These are phyloP conservation scores for Colletotrichum musicola DNA, from an alignment of 2,329 filamentous ascomycete species.

Conservation along the genomic window DNA sequence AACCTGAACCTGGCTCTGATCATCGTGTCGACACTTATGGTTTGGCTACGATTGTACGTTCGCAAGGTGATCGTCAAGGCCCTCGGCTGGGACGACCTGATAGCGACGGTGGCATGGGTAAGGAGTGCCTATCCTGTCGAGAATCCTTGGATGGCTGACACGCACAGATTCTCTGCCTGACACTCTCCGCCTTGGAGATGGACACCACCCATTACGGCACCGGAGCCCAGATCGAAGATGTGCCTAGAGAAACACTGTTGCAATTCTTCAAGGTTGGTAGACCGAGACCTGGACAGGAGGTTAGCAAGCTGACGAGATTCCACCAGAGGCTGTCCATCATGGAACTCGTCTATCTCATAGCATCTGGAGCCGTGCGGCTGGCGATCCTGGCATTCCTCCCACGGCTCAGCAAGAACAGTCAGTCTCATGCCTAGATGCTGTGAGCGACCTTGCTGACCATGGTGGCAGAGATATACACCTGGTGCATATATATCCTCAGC, in stretches of 20 bases:
- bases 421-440: neutral
- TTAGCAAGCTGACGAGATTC: neutral
- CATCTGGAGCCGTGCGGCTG: constrained; percentile 48
- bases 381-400: constrained; percentile 51
- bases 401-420: constrained; percentile 51
- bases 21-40: constrained; percentile 27
- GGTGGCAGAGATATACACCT: constrained; percentile 15
- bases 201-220: constrained; percentile 32
- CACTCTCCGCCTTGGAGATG: constrained; percentile 32
- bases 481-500: constrained; percentile 32
- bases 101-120: constrained; percentile 32
- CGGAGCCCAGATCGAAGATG: constrained; percentile 26
- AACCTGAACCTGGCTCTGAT: constrained; percentile 33
- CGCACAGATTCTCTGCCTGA: constrained; percentile 14
- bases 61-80: constrained; percentile 25
- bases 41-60: constrained; percentile 21
- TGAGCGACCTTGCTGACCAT: neutral
- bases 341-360: constrained; percentile 46
- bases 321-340: constrained; percentile 25
- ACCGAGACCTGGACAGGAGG: too few relatives aligned
- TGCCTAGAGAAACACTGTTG: constrained; percentile 14
- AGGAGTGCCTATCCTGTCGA: neutral
- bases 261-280: constrained; percentile 23
- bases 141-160: neutral
- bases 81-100: constrained; percentile 32